Evolutionary conservation across 192 early-diverging fungal genomes (phyloP), one percentile per base, ranked within the genome.

Genomic region (Gonapodya prolifera): DNA sequence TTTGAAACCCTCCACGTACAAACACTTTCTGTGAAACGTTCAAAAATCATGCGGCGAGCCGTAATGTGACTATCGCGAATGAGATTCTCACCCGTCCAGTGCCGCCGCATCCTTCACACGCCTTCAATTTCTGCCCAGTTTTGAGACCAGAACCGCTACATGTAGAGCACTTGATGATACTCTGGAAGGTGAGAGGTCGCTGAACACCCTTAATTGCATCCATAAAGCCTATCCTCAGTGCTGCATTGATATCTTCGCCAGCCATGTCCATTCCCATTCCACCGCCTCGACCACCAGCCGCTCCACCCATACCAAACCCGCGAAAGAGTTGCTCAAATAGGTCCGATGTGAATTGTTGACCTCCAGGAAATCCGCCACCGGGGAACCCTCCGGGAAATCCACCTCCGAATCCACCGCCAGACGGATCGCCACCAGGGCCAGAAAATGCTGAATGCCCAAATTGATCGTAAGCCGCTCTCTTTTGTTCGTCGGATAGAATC

Each of bases 381-480:
- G 82, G 80, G 81, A 89, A 89, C 34, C 87, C 87, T n/a, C 88
- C 85, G 74, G 87, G 34, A 30, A 23, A 69, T 0, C 76, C 78
- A 1, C 69, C 78, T 8, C 45, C 45, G 45, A n/a, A n/a, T 16
- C 45, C 45, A n/a, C 13, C 31, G 45, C 76, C 35, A n/a, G 34
- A 32, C 31, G 76, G 75, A n/a, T 77, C 80, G 32, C 84, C 84
- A 23, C 80, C 81, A 18, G 84, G 82, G 23, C 83, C 80, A 0
- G 77, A 78, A 74, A 76, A 76, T 18, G 76, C 76, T 1, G 80
- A 83, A 32, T 87, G 90, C 17, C 97, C 97, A 83, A 93, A 95
- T 84, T 93, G 90, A 84, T 99, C 96, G 76, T 96, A 99, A 35
- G 92, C 87, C 1, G 91, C 87, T 70, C 94, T 91, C 84, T 99